Conservation (phyloP, 352 stramenopile species). For the Pythium apleroticum region DNA sequence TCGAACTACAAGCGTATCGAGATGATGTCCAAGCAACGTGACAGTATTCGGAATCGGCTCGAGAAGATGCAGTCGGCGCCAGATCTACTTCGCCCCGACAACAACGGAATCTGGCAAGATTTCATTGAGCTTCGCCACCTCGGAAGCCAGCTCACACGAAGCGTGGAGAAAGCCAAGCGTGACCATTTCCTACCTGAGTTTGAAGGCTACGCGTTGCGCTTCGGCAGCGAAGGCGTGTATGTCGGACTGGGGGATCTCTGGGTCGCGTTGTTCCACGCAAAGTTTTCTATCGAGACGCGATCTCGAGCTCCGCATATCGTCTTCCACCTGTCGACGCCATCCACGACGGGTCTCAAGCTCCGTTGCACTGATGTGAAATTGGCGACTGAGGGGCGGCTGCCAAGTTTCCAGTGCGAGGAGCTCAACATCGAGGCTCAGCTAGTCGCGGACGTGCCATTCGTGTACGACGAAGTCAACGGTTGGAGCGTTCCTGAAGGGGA, state of each 20-base stretch:
- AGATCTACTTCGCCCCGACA: constrained; percentile 45
- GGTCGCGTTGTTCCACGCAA: constrained; percentile 70
- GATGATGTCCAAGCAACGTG: constrained; percentile 55
- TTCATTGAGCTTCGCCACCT: constrained; percentile 72
- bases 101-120: constrained; percentile 53
- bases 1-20: constrained; percentile 69
- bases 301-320: constrained; percentile 56
- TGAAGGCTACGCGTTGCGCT: constrained; percentile 60
- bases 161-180: constrained; percentile 67
- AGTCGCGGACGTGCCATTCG: constrained; percentile 61
- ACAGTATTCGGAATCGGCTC: constrained; percentile 57
- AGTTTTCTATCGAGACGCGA: constrained; percentile 72
- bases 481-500: constrained; percentile 64
- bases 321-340: constrained; percentile 62
- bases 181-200: constrained; percentile 63
- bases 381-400: constrained; percentile 58
- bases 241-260: constrained; percentile 71
- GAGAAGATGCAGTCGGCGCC: constrained; percentile 51
- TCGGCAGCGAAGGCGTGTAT: constrained; percentile 71
- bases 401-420: constrained; percentile 76
- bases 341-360: constrained; percentile 54
- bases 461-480: constrained; percentile 54
- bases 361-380: constrained; percentile 67
- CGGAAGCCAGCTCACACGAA: constrained; percentile 51
- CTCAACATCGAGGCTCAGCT: constrained; percentile 75